Conservation (phyloP, 768 basidiomycete species). For the Tylopilus rubrobrunneus region DNA sequence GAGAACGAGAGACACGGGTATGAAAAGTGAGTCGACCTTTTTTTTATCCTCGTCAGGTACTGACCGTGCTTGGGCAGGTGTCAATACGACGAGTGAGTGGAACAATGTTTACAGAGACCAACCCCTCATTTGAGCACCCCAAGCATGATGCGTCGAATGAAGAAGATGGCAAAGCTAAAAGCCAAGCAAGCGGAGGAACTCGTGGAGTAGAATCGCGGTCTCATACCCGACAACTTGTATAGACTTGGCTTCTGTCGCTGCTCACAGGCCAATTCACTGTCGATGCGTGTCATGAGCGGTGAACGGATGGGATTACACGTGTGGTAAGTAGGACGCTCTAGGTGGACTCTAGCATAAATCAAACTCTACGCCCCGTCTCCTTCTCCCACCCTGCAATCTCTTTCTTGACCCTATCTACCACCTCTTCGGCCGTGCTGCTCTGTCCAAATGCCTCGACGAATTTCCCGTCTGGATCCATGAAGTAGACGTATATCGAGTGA, state of each 20-base stretch:
- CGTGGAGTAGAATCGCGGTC: slow-evolving; percentile 24
- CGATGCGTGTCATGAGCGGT: slow-evolving; percentile 9
- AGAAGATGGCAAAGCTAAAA: slow-evolving; percentile 73
- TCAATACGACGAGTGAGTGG: slow-evolving; percentile 89
- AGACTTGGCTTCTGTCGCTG: slow-evolving; percentile 4
- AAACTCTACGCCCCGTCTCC: slow-evolving; percentile 32
- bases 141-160: slow-evolving; percentile 89
- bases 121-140: not conserved
- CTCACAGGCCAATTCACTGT: not conserved
- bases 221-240: slow-evolving; percentile 13
- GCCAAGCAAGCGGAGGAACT: slow-evolving; percentile 39
- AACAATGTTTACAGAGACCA: not conserved
- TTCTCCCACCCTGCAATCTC: slow-evolving; percentile 43
- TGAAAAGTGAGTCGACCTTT: slow-evolving; percentile 59
- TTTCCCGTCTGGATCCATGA: slow-evolving; percentile 92
- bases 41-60: not conserved
- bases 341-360: not conserved
- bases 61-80: slow-evolving; percentile 49
- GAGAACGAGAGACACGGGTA: slow-evolving; percentile 83
- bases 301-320: slow-evolving; percentile 15
- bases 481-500: slow-evolving; percentile 94
- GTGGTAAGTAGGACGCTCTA: not conserved
- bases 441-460: slow-evolving; percentile 98
- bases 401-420: slow-evolving; percentile 57
- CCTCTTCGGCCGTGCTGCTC: slow-evolving; percentile 62